Evolutionary conservation across 1,284 basidiomycete genomes (phyloP), one percentile per base, ranked within the genome.

Genomic region (Megacollybia platyphylla): DNA sequence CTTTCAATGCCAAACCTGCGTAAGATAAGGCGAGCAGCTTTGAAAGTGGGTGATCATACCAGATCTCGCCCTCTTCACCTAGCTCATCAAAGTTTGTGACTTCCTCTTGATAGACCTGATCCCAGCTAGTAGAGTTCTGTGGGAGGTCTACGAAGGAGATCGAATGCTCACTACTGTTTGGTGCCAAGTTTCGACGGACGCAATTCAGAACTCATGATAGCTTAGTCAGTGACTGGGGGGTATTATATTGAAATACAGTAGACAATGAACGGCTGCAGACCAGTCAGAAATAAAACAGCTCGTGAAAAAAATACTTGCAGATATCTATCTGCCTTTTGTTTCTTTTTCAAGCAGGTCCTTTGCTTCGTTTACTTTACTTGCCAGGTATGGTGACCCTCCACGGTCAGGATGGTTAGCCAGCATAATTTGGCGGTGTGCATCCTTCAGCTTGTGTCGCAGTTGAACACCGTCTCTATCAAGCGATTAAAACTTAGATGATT

Each of bases 361-460:
- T 0, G 90, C 91, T 56, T 96, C 91, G 61, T 94, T 96, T 45
- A 94, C 90, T 71, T 96, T 97, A 57, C 90, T 93, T n/a, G 94
- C 94, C 32, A 98, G 66, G 62, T 94, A 97, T 1, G 94, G 94
- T 8, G 89, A 87, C 27, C 94, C 94, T 35, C 93, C 93, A 49
- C 93, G 73, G 67, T 97, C 93, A 11, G 94, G 94, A 63, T 97
- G 92, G 63, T 97, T 97, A 18, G 88, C 84, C 39, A 94, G 71
- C 90, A 94, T 96, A 52, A 96, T 86, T 36, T 81, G 76, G 42
- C 91, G 76, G 61, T 94, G 91, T 0, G 90, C 88, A 54, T 93
- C 90, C 64, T 94, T 93, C 48, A 93, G 61, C 57, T 71, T 77
- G 39, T 60, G 73, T n/a, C 75, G 70, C 28, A 91, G 64, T 48